Percentiles rank a stretch among this genome's conserved stretches.
phyloP scores from a whole-genome alignment of 1,284 basidiomycete genomes.

The Neolentinus lepideus region DNA sequence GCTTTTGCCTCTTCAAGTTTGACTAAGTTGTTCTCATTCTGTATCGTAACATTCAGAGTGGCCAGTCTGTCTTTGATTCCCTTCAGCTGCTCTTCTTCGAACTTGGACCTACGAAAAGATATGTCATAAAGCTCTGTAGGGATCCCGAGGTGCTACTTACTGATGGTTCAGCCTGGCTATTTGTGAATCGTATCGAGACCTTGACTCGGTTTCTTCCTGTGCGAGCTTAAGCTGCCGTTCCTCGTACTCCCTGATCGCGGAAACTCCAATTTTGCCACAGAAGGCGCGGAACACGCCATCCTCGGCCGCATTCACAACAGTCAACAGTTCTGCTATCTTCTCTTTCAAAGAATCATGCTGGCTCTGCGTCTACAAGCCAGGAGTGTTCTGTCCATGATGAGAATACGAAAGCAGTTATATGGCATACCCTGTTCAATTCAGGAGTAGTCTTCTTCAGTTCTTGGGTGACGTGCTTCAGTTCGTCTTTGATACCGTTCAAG shows the following conservation, averaged over 20 bases:
- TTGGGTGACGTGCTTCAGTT: constrained; percentile 69
- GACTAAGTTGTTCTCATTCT: constrained; percentile 52
- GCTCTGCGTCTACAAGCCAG: constrained; percentile 37
- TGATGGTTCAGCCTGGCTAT: constrained; percentile 85
- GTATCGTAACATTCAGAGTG: constrained; percentile 46
- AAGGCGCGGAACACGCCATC: constrained; percentile 77
- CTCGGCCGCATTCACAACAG: constrained; percentile 70
- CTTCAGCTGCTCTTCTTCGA: constrained; percentile 70
- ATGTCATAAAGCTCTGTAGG: constrained; percentile 2
- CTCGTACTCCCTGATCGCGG: constrained; percentile 91
- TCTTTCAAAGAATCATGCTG: constrained; percentile 45
- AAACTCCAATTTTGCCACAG: constrained; percentile 76
- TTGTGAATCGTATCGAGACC: constrained; percentile 82
- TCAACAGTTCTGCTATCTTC: constrained; percentile 51
- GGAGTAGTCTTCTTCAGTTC: constrained; percentile 64
- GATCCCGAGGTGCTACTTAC: constrained; percentile 36
- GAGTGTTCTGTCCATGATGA: not conserved
- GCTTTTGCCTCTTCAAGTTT: constrained; percentile 54
- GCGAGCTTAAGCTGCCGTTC: constrained; percentile 85
- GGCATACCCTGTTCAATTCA: constrained; percentile 57
- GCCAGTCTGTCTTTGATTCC: constrained; percentile 57
- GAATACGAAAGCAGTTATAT: not conserved
- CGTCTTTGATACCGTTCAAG: constrained; percentile 68
- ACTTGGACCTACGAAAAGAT: constrained; percentile 50
- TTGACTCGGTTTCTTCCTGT: constrained; percentile 81